Conservation (phyloP, 2,329 filamentous ascomycete species). For the Trichophyton mentagrophytes region DNA sequence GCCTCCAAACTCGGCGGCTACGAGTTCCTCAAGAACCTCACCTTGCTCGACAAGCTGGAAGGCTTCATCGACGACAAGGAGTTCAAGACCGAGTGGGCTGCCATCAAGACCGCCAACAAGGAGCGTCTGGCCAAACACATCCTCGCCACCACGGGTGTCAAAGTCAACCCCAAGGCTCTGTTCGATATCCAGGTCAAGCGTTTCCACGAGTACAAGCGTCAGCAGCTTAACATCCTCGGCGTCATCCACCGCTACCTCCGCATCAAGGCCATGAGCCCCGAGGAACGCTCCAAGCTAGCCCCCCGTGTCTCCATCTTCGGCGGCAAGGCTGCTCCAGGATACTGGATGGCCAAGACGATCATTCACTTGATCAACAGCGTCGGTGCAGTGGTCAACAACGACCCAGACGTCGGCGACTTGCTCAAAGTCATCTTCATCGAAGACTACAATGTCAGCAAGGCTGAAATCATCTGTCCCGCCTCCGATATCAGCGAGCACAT, state of each 20-base stretch:
- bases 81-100: conserved; percentile 88
- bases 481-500: conserved; percentile 98
- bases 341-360: conserved; percentile 99
- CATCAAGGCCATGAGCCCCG: conserved; percentile 71
- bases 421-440: conserved; percentile 96
- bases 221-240: conserved; percentile 97
- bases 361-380: conserved; percentile 95
- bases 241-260: conserved; percentile 88
- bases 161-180: conserved; percentile 72
- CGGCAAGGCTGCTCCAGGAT: conserved; percentile 92
- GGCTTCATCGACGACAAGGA: conserved; percentile 68
- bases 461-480: conserved; percentile 87
- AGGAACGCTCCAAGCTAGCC: conserved; percentile 72
- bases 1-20: conserved; percentile 74
- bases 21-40: conserved; percentile 82
- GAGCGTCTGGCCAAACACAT: conserved; percentile 84
- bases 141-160: conserved; percentile 63
- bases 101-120: conserved; percentile 96
- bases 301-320: conserved; percentile 93
- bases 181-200: conserved; percentile 98
- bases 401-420: conserved; percentile 79
- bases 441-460: conserved; percentile 99
- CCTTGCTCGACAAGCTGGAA: conserved; percentile 73
- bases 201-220: conserved; percentile 98
- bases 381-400: conserved; percentile 78